phyloP scores from a whole-genome alignment of 148 eudicot species.

The Heliosperma pusillum region DNA sequence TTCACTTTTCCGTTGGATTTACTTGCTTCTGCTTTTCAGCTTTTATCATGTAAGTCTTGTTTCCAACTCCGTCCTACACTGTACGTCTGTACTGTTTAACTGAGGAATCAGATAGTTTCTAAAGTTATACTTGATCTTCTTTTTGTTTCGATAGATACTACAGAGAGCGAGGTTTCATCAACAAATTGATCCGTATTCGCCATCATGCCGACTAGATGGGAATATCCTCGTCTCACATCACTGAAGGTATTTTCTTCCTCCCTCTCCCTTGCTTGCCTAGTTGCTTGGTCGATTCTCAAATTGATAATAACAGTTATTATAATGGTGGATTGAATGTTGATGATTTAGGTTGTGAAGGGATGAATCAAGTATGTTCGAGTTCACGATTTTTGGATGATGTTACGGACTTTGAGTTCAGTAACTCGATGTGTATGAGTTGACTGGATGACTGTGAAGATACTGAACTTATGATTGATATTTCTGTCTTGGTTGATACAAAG shows the following conservation, averaged over 20 bases:
- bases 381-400: too few relatives aligned
- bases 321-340: too few relatives aligned
- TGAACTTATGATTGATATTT: too few relatives aligned
- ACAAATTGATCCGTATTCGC: conserved; percentile 56
- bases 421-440: too few relatives aligned
- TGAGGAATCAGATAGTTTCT: not conserved
- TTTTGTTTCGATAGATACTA: conserved; percentile 41
- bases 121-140: not conserved
- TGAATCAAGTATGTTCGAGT: too few relatives aligned
- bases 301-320: too few relatives aligned
- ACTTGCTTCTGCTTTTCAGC: conserved; percentile 65
- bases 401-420: too few relatives aligned
- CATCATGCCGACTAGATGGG: conserved; percentile 60
- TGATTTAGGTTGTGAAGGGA: too few relatives aligned
- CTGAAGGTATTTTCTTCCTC: conserved; percentile 14
- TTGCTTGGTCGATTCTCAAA: too few relatives aligned
- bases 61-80: too few relatives aligned
- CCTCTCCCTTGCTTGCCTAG: not conserved
- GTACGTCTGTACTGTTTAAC: not conserved
- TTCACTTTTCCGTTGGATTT: conserved; percentile 72
- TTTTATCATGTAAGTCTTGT: conserved; percentile 58
- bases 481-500: too few relatives aligned
- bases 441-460: too few relatives aligned
- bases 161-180: conserved; percentile 63
- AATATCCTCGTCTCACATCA: not conserved